phyloP scores from a whole-genome alignment of 345 rosid genomes.

The Eucalyptus camaldulensis region DNA sequence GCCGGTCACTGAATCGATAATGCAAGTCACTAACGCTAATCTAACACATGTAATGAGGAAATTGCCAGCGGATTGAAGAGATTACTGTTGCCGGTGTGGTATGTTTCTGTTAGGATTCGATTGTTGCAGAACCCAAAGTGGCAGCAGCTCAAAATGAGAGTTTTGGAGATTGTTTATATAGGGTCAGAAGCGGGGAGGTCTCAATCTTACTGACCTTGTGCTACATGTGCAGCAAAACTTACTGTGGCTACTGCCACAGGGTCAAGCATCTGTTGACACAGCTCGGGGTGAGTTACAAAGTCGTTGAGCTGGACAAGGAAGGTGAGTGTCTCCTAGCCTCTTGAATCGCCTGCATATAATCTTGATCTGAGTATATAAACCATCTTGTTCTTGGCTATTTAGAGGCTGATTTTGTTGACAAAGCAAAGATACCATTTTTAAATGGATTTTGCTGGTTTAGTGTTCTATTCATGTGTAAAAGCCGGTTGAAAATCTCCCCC shows the following conservation, averaged over 20 bases:
- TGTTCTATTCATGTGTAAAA: background rate
- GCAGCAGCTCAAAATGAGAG: background rate
- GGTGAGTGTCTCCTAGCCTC: constrained; percentile 4
- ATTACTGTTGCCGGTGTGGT: background rate
- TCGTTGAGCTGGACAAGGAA: constrained; percentile 32
- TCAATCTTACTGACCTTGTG: background rate
- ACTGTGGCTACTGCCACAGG: constrained; percentile 49
- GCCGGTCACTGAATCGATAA: background rate
- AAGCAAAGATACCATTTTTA: background rate
- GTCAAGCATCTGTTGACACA: constrained; percentile 50
- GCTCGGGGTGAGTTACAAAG: constrained; percentile 36
- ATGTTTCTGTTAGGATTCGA: background rate
- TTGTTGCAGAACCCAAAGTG: background rate
- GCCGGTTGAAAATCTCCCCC: background rate
- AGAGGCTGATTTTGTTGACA: background rate
- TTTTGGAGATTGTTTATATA: background rate
- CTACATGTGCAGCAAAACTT: constrained; percentile 45
- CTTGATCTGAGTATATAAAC: background rate
- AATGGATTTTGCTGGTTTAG: background rate
- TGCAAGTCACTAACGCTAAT: background rate
- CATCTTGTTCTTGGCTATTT: background rate
- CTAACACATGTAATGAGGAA: background rate
- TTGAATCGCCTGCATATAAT: background rate
- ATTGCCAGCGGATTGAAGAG: background rate
- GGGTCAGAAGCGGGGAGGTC: background rate